A percentile compares a stretch with the other conserved stretches of the same genome.
These are phyloP conservation scores for Parasarocladium wereldwijsianum DNA, from an alignment of 2,329 filamentous ascomycete genomes.

Conservation along the genomic window DNA sequence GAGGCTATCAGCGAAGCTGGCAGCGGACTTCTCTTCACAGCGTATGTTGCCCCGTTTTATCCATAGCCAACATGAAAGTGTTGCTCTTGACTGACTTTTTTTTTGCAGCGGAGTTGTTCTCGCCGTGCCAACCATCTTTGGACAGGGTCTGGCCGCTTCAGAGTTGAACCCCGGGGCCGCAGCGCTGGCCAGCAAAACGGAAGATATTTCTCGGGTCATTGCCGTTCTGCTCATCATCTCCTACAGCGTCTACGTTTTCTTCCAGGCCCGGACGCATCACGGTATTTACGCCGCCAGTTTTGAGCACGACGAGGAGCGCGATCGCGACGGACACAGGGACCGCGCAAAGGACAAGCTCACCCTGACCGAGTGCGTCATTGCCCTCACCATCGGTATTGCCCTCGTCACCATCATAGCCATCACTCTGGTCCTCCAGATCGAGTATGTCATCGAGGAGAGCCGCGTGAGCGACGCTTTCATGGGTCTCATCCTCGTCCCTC, in stretches of 20 bases:
- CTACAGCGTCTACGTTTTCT: conserved; percentile 53
- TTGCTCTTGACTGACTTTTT: background rate
- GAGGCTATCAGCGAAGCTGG: conserved; percentile 67
- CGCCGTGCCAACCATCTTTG: conserved; percentile 39
- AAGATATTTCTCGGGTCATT: conserved; percentile 56
- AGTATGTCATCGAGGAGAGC: conserved; percentile 32
- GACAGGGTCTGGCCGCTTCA: conserved; percentile 24
- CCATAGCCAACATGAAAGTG: conserved; percentile 15
- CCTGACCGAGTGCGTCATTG: conserved; percentile 55
- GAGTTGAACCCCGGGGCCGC: conserved; percentile 9
- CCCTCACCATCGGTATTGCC: conserved; percentile 46
- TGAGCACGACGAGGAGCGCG: conserved; percentile 52
- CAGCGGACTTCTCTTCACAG: conserved; percentile 61
- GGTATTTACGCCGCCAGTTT: conserved; percentile 63
- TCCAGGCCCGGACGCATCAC: conserved; percentile 66
- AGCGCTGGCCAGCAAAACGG: conserved; percentile 34
- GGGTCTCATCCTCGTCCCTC: conserved; percentile 62
- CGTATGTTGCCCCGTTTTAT: conserved; percentile 35
- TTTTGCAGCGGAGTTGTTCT: conserved; percentile 18
- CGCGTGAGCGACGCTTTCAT: conserved; percentile 38
- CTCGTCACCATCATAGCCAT: conserved; percentile 63
- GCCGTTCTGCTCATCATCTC: conserved; percentile 56
- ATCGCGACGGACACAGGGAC: conserved; percentile 49
- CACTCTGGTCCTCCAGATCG: conserved; percentile 59
- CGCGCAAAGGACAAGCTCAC: conserved; percentile 53